These are phyloP conservation scores for Cladosporium sp. DNA, from an alignment of 2,329 filamentous ascomycete species.

Conservation along the genomic window DNA sequence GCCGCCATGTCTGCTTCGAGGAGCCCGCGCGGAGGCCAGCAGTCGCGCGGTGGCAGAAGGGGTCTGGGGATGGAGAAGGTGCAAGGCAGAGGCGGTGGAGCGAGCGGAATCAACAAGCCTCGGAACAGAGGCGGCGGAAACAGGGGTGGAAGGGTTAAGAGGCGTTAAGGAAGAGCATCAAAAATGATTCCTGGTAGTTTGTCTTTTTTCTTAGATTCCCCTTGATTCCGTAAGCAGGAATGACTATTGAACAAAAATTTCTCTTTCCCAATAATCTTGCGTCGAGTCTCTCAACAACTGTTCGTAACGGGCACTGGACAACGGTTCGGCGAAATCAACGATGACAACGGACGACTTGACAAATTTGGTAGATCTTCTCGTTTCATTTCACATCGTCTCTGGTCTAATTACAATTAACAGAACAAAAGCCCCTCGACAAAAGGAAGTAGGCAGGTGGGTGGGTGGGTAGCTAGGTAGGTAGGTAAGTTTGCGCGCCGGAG, in stretches of 20 bases:
- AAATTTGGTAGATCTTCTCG: too few relatives aligned
- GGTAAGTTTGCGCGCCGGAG: too few relatives aligned
- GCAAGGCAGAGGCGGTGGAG: constrained; percentile 5
- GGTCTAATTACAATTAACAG: too few relatives aligned
- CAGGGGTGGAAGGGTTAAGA: constrained; percentile 9
- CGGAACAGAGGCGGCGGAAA: constrained; percentile 5
- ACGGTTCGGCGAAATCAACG: too few relatives aligned
- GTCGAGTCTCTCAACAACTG: too few relatives aligned
- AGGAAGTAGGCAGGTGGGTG: too few relatives aligned
- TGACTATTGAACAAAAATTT: not conserved
- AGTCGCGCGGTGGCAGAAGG: constrained; percentile 24
- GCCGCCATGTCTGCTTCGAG: constrained; percentile 15
- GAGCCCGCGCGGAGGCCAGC: constrained; percentile 8
- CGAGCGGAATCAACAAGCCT: constrained; percentile 22
- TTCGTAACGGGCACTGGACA: too few relatives aligned
- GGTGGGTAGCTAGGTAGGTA: too few relatives aligned
- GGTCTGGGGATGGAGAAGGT: constrained; percentile 32
- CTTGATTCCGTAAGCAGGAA: not conserved
- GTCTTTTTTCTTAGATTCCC: not conserved
- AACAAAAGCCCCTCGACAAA: too few relatives aligned
- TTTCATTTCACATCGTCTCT: too few relatives aligned
- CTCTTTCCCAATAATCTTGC: not conserved
- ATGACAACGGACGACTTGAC: too few relatives aligned
- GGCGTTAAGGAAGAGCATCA: not conserved
- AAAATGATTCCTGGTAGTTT: not conserved